These are phyloP conservation scores for Exophiala mesophila DNA, from an alignment of 2,329 filamentous ascomycete species.

Conservation along the genomic window DNA sequence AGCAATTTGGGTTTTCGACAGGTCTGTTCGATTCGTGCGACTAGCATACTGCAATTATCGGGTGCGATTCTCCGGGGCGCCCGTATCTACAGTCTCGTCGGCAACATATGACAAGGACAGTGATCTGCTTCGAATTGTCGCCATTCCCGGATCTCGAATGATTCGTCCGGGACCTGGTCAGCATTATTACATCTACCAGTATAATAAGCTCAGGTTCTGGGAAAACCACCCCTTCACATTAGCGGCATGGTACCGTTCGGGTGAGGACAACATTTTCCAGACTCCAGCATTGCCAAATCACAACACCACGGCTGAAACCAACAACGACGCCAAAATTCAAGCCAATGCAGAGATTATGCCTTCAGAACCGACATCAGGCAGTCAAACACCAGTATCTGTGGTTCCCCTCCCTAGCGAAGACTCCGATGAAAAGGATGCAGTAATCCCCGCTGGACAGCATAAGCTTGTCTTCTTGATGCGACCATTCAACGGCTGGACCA, in stretches of 20 bases:
- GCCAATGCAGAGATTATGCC: neutral
- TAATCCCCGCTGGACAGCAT: slow-evolving; percentile 23
- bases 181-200: slow-evolving; percentile 49
- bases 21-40: slow-evolving; percentile 40
- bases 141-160: slow-evolving; percentile 34
- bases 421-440: neutral
- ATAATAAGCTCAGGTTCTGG: slow-evolving; percentile 41
- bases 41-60: slow-evolving; percentile 42
- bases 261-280: slow-evolving; percentile 10
- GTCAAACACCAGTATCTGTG: neutral
- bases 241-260: slow-evolving; percentile 29
- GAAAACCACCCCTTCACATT: slow-evolving; percentile 51
- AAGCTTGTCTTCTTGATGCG: slow-evolving; percentile 47
- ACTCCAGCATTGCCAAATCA: slow-evolving; percentile 15
- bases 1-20: slow-evolving; percentile 46
- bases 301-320: neutral
- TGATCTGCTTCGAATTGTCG: slow-evolving; percentile 46
- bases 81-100: slow-evolving; percentile 33
- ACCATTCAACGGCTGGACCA: slow-evolving; percentile 49
- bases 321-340: neutral
- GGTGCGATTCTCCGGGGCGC: slow-evolving; percentile 29
- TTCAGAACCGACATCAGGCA: neutral
- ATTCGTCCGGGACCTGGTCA: slow-evolving; percentile 41
- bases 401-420: slow-evolving; percentile 7
- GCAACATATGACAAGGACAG: slow-evolving; percentile 42